Base-by-base conservation (phyloP, 768 basidiomycete species). In the Lactarius indigo region DNA sequence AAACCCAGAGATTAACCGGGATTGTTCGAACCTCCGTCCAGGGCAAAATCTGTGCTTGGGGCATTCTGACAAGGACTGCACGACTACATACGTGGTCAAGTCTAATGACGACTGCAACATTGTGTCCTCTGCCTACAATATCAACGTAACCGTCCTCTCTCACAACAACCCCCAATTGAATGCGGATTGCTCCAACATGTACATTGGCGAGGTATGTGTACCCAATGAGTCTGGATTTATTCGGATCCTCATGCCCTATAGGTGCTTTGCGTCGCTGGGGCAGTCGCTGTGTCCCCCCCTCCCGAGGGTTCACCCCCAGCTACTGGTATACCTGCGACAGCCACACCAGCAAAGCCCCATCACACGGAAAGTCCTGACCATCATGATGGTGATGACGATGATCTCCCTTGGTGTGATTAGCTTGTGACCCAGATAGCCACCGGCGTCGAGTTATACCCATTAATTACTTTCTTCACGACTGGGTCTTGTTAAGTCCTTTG, bases 131-230 rank as follows among this genome's bases (percentile, higher is more conserved):
- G 69, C 60, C 1, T 70, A 76, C 71, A 75, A 78, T 41, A 72
- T 89, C 75, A 84, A 87, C 79, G 64, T 71, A 30, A 84, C 84
- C 42, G 79, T 85, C 5, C 79, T 94, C 35, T 79, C 75, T 73
- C 18, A 69, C 65, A 92, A 92, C 84, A 94, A 94, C 84, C 91
- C 90, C 23, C 87, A 91, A 75, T 80, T 92, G 70, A 69, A 85
- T 71, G 2, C 56, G 0, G 78, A 74, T 0, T 89, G 86, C 76
- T 76, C 70, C 70, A 92, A 92, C 79, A 79, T 93, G 75, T 91
- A 91, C 76, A 73, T 88, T 64, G 90, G 87, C 73, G 88, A 92
- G 84, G 91, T 91, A 59, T 63, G 82, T 79, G 20, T 37, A 20
- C 31, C 13, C 9, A 7, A n/a, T 31, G 9, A 20, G 3, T 26